Base-by-base conservation (phyloP, 176 grass and related monocot genomes). In the Avena atlantica region DNA sequence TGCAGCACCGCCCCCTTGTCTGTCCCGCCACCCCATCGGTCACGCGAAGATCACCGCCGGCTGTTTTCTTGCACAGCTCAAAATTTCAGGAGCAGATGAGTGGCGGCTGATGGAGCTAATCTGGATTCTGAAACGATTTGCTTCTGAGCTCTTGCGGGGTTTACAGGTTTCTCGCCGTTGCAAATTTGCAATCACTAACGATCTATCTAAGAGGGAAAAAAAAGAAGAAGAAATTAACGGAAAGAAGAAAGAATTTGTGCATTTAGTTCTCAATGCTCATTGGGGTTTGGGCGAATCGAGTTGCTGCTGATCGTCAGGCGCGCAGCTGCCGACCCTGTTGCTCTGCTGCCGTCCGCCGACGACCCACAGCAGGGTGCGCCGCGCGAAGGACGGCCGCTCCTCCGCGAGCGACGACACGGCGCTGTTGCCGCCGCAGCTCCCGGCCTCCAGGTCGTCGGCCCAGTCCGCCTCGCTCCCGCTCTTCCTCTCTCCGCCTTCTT, bases 361-460 rank as follows among this genome's bases (percentile, higher is more conserved):
- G 79, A 99, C 90, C 94, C 97, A 99, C 6, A 91, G 90, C 90
- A 96, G 84, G 0, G 94, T 99, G 60, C 94, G 91, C 16, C 90
- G 78, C 3, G 97, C 97, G 84, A 99, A 96, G 0, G 97, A 94
- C 51, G 92, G 87, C n/a, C 94, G 60, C 74, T 96, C 89, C 86
- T 93, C 97, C 3, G 70, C 79, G 9, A 89, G 40, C 17, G 97
- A 99, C 42, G 81, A 81, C 76, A 84, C 82, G 12, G 76, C 53
- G 27, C 85, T 92, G 82, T 86, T 74, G 70, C 80, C 81, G 79
- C 86, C 81, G 82, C 86, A 90, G 88, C 92, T 93, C 8, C 97
- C 94, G 2, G 63, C 89, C 87, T 99, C 97, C 11, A 91, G 12
- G 62, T 65, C 85, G 92, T 99, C 97, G 4, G 14, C 25, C 85